phyloP scores from a whole-genome alignment of 148 eudicot species.

The Simmondsia chinensis region DNA sequence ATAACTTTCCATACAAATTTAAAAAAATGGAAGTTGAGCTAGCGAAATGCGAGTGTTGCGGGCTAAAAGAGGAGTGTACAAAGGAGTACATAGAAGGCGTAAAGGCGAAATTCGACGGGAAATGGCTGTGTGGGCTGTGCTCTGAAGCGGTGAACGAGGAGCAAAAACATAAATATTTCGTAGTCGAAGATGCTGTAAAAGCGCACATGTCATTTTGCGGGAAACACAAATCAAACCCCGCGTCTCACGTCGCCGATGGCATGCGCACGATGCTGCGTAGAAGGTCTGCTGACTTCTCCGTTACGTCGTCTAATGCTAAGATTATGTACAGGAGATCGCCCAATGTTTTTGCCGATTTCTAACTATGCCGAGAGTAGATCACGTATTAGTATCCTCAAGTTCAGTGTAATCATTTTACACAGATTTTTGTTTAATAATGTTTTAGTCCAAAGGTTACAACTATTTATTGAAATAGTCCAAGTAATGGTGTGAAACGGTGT shows the following conservation, averaged over 20 bases:
- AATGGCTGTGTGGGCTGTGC: slow-evolving; percentile 81
- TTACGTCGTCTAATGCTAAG: slow-evolving; percentile 17
- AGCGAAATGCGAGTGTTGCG: slow-evolving; percentile 71
- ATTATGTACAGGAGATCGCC: slow-evolving; percentile 28
- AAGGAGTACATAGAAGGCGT: slow-evolving; percentile 51
- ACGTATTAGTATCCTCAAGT: too few relatives aligned
- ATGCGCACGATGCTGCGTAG: slow-evolving; percentile 64
- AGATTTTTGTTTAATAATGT: too few relatives aligned
- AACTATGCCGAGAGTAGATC: too few relatives aligned
- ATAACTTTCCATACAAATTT: too few relatives aligned
- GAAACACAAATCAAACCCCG: slow-evolving; percentile 55
- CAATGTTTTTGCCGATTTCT: slow-evolving; percentile 16
- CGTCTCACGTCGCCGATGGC: slow-evolving; percentile 56
- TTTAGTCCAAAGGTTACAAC: too few relatives aligned
- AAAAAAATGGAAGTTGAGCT: slow-evolving; percentile 43
- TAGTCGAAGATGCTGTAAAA: slow-evolving; percentile 46
- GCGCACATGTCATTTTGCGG: slow-evolving; percentile 73
- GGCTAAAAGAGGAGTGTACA: slow-evolving; percentile 72
- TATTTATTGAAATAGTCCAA: too few relatives aligned
- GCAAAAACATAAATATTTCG: slow-evolving; percentile 12
- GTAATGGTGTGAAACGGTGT: too few relatives aligned
- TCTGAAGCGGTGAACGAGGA: slow-evolving; percentile 73
- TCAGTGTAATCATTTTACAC: too few relatives aligned
- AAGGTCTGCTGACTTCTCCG: slow-evolving; percentile 27
- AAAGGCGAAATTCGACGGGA: slow-evolving; percentile 56